Conservation (phyloP, 1,139 yeast genomes). For the Candida neerlandica region DNA sequence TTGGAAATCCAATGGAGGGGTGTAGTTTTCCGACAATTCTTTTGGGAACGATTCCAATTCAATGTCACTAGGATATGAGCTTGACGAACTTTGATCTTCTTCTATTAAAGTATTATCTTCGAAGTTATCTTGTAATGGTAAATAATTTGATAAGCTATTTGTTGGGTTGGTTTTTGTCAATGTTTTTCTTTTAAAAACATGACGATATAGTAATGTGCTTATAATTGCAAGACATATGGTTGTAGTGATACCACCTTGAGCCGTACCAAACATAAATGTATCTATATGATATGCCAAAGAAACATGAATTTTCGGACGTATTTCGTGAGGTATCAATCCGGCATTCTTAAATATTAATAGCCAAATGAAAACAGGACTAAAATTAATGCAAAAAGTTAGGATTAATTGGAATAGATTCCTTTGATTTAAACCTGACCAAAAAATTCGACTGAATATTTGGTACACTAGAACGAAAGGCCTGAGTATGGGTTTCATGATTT, state of each 20-base stretch:
- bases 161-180: not conserved
- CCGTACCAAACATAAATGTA: constrained; percentile 31
- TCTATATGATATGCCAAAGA: constrained; percentile 47
- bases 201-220: constrained; percentile 18
- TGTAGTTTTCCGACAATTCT: constrained; percentile 1
- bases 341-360: constrained; percentile 62
- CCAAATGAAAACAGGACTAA: constrained; percentile 61
- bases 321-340: constrained; percentile 54
- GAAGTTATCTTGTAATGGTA: not conserved
- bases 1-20: constrained; percentile 12
- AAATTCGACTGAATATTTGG: constrained; percentile 23
- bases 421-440: constrained; percentile 35
- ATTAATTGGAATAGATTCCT: constrained; percentile 38
- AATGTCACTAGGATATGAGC: constrained; percentile 3
- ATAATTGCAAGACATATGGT: constrained; percentile 16
- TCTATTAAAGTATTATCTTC: not conserved
- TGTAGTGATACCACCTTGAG: constrained; percentile 19
- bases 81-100: not conserved
- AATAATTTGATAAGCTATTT: not conserved
- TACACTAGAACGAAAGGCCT: constrained; percentile 23
- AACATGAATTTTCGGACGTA: constrained; percentile 60
- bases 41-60: constrained; percentile 12
- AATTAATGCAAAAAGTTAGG: constrained; percentile 50
- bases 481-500: not conserved
- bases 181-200: constrained; percentile 5